Evolutionary conservation across 495 filamentous ascomycete genomes (phyloP).

Genomic region (Penicillium subrubescens): DNA sequence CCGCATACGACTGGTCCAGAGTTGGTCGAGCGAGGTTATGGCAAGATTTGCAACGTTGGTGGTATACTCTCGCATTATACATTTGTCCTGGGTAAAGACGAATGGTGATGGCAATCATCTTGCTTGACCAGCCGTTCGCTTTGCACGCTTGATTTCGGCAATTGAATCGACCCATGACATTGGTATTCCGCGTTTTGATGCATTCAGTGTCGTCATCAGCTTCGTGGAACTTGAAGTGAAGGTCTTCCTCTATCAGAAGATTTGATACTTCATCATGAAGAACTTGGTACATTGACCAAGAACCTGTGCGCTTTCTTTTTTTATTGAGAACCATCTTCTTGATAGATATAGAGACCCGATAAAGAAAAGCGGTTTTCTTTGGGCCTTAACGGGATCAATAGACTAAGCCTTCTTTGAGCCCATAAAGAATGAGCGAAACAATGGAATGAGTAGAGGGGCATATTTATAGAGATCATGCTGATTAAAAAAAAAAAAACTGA

Average conservation of each 20-base stretch:
- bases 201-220: slow-evolving; percentile 9
- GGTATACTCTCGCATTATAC: slow-evolving; percentile 55
- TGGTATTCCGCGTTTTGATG: slow-evolving; percentile 19
- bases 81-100: slow-evolving; percentile 38
- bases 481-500: too few species aligned
- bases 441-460: too few species aligned
- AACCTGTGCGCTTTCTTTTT: neutral
- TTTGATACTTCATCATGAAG: slow-evolving; percentile 41
- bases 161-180: slow-evolving; percentile 38
- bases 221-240: slow-evolving; percentile 16
- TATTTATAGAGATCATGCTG: too few species aligned
- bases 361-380: too few species aligned
- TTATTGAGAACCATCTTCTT: too few species aligned
- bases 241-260: slow-evolving; percentile 32
- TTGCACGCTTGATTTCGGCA: slow-evolving; percentile 19
- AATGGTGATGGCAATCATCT: slow-evolving; percentile 48
- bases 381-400: too few species aligned
- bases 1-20: slow-evolving; percentile 45
- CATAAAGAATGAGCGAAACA: too few species aligned
- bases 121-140: slow-evolving; percentile 38
- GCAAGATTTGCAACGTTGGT: slow-evolving; percentile 48
- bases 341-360: neutral
- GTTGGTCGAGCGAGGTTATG: slow-evolving; percentile 32
- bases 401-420: too few species aligned
- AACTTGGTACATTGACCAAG: slow-evolving; percentile 43